These are phyloP conservation scores for Domatiomyces globalis DNA, from an alignment of 2,329 filamentous ascomycete genomes.

Conservation along the genomic window DNA sequence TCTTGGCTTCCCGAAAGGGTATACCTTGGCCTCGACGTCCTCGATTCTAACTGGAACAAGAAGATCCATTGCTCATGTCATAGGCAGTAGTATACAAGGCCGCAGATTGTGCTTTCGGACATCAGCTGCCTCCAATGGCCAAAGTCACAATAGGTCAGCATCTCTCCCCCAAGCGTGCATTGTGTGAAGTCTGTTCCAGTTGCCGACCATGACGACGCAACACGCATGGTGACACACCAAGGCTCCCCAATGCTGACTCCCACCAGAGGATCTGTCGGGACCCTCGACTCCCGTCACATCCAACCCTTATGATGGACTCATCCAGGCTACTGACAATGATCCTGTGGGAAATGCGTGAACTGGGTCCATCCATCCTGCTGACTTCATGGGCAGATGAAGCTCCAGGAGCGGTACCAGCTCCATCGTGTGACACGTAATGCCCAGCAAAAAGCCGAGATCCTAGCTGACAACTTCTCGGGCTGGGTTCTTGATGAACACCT, in stretches of 20 bases:
- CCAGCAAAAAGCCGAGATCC: conserved; percentile 61
- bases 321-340: conserved; percentile 51
- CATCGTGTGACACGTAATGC: conserved; percentile 64
- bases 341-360: conserved; percentile 36
- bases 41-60: neutral
- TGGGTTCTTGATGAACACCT: conserved; percentile 66
- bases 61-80: neutral
- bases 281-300: conserved; percentile 27
- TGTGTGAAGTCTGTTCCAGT: too few species aligned
- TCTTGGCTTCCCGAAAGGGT: too few species aligned
- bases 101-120: neutral
- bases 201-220: too few species aligned
- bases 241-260: neutral
- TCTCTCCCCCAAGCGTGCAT: neutral
- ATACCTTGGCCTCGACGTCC: neutral
- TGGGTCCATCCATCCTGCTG: conserved; percentile 2
- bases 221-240: neutral
- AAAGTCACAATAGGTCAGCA: conserved; percentile 14
- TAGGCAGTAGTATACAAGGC: too few species aligned
- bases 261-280: conserved; percentile 24
- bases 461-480: conserved; percentile 49
- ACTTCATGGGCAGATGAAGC: conserved; percentile 38
- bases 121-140: conserved; percentile 15
- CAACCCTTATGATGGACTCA: conserved; percentile 66
- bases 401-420: conserved; percentile 57